Conservation (phyloP, 345 rosid species). For the Brassica cretica region DNA sequence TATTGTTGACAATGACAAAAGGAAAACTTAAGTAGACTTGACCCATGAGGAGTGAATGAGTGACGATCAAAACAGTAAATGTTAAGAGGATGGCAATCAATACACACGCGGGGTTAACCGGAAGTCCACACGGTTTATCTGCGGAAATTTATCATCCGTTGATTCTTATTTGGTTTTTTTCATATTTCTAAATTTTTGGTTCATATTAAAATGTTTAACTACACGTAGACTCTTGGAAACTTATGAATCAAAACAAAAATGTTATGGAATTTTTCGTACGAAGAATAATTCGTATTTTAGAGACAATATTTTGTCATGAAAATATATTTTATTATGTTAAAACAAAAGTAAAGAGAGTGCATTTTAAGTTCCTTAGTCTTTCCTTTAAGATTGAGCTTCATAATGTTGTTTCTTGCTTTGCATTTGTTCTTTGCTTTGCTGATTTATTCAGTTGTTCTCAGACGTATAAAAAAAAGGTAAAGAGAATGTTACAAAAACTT, state of each 20-base stretch:
- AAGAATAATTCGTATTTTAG: background rate
- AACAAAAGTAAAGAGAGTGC: background rate
- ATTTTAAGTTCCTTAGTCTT: too few species aligned
- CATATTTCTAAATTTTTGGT: background rate
- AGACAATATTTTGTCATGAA: background rate
- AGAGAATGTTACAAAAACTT: background rate
- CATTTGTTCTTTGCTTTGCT: too few species aligned
- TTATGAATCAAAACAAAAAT: background rate
- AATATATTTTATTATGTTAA: too few species aligned
- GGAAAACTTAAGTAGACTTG: constrained; percentile 11
- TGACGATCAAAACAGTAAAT: background rate
- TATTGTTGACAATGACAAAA: constrained; percentile 14
- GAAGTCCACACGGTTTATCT: background rate
- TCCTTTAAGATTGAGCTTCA: too few species aligned
- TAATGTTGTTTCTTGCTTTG: too few species aligned
- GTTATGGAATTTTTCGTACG: background rate
- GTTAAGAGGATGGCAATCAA: background rate
- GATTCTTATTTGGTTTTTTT: background rate
- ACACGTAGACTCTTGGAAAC: background rate
- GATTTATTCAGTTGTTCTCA: too few species aligned
- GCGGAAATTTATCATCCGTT: background rate
- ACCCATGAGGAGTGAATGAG: constrained; percentile 3
- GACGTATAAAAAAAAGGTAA: too few species aligned
- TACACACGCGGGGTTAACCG: background rate
- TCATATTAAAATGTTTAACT: background rate